phyloP scores from a whole-genome alignment of 805 yeast species.

The Metschnikowia peoriensis region DNA sequence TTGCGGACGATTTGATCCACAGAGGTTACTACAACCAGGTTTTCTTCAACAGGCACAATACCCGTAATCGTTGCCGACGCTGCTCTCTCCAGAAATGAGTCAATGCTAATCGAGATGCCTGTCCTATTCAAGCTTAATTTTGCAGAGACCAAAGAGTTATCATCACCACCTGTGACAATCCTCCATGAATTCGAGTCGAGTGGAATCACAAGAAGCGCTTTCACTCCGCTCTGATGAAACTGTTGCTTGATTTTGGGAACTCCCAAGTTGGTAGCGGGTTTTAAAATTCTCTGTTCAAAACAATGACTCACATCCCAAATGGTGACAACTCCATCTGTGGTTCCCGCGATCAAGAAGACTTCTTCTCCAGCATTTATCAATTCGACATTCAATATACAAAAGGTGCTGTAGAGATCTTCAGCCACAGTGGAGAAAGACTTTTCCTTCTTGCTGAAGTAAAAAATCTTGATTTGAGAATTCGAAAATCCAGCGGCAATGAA shows the following conservation, averaged over 20 bases:
- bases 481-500: conserved; percentile 75
- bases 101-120: conserved; percentile 20
- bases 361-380: conserved; percentile 33
- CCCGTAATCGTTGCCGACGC: conserved; percentile 89
- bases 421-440: conserved; percentile 44
- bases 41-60: conserved; percentile 34
- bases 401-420: conserved; percentile 58
- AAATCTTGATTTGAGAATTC: conserved; percentile 71
- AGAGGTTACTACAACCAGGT: conserved; percentile 54
- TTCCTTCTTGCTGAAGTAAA: conserved; percentile 46
- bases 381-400: conserved; percentile 70
- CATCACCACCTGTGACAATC: conserved; percentile 88
- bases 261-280: conserved; percentile 16
- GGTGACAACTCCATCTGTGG: conserved; percentile 82
- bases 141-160: conserved; percentile 57
- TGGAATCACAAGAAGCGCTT: conserved; percentile 46
- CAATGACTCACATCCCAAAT: conserved; percentile 52
- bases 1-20: conserved; percentile 77
- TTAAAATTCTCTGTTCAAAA: background rate
- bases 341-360: conserved; percentile 46
- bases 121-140: conserved; percentile 11
- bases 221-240: conserved; percentile 85
- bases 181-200: conserved; percentile 16
- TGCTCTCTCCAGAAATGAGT: conserved; percentile 49
- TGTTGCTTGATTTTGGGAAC: conserved; percentile 40